These are phyloP conservation scores for Aureobasidium sp. DNA, from an alignment of 2,329 filamentous ascomycete species.

Conservation along the genomic window DNA sequence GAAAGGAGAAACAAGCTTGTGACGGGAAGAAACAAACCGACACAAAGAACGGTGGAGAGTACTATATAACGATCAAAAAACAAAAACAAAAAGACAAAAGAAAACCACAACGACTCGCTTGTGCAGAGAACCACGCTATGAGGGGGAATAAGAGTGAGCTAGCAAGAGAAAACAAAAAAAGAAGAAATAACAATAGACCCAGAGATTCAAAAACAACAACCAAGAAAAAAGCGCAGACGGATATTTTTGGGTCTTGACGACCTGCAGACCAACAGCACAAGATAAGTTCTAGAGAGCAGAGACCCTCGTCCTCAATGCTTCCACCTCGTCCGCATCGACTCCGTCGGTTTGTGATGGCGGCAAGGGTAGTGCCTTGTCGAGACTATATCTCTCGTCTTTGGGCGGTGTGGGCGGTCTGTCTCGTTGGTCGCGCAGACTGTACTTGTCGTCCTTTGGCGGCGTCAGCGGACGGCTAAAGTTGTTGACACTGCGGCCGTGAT, in stretches of 20 bases:
- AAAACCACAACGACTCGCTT: not conserved
- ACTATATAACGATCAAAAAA: not conserved
- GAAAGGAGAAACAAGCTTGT: not conserved
- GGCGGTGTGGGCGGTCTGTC: slow-evolving; percentile 32
- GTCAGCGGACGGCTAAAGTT: slow-evolving; percentile 35
- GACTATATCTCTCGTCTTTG: slow-evolving; percentile 26
- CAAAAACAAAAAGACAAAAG: not conserved
- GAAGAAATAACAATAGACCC: not conserved
- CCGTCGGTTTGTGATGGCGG: slow-evolving; percentile 20
- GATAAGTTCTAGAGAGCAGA: not conserved
- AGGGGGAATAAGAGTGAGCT: not conserved
- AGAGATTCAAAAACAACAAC: not conserved
- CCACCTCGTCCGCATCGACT: slow-evolving; percentile 20
- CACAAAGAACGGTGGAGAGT: not conserved
- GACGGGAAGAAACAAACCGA: not conserved
- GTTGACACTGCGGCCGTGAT: slow-evolving; percentile 19
- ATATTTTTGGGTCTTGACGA: not conserved
- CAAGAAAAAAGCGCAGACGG: not conserved
- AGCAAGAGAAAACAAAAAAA: not conserved
- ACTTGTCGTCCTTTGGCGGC: slow-evolving; percentile 36
- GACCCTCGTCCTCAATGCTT: slow-evolving; percentile 4
- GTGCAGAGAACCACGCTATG: not conserved
- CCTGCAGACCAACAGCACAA: not conserved
- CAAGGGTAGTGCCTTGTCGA: slow-evolving; percentile 25
- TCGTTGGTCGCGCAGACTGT: slow-evolving; percentile 19